A percentile compares a stretch with the other conserved stretches of the same genome.
Evolutionary conservation across 169 alveolate genomes (phyloP).

Genomic region (Eimeria sp.): DNA sequence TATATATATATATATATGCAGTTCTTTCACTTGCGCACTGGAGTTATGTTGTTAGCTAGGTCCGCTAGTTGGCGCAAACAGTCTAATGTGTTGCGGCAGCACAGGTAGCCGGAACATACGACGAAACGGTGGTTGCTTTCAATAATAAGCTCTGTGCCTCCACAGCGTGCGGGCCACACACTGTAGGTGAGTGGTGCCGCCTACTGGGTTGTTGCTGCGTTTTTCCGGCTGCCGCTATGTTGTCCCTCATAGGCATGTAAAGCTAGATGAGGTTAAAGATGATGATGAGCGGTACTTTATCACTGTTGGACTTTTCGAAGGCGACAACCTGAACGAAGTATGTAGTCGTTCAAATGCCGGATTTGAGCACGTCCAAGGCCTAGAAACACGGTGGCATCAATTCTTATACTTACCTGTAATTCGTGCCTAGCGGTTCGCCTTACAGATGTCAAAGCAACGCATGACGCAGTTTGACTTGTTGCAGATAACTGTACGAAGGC

Average conservation of each 20-base stretch:
- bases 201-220: background rate
- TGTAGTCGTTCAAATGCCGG: background rate
- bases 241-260: constrained; percentile 28
- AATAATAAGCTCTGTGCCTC: background rate
- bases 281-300: constrained; percentile 68
- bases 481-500: background rate
- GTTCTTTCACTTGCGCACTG: background rate
- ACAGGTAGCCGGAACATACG: too few species aligned
- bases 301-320: constrained; percentile 79
- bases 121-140: background rate
- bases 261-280: constrained; percentile 46
- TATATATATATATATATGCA: too few species aligned
- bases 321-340: constrained; percentile 75
- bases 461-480: background rate
- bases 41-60: background rate
- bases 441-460: background rate
- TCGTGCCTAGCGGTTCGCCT: background rate
- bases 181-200: background rate
- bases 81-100: background rate
- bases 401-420: background rate
- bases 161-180: background rate
- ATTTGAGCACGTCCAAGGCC: background rate
- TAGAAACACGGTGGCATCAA: background rate
- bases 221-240: background rate
- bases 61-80: background rate